Evolutionary conservation across 208 protist species (phyloP).

Genomic region (Trypanosoma caninum): DNA sequence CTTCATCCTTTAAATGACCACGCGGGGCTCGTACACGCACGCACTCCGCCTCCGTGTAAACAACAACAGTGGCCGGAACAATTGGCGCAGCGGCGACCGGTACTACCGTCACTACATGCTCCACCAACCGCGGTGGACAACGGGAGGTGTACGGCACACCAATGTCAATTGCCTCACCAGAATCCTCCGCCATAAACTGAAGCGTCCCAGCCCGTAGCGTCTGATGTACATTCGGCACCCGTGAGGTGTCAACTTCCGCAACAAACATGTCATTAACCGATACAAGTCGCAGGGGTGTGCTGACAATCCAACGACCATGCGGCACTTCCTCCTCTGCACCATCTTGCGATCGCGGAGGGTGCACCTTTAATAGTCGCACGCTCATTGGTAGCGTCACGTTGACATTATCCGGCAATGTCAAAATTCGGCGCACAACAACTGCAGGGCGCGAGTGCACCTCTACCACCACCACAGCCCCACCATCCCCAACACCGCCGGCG

Average conservation of each 20-base stretch:
- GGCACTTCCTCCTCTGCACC: conserved; percentile 14
- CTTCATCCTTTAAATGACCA: conserved; percentile 63
- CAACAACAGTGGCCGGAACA: conserved; percentile 38
- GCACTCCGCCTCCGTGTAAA: conserved; percentile 82
- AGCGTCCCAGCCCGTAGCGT: conserved; percentile 60
- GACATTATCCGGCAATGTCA: conserved; percentile 36
- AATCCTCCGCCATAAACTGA: conserved; percentile 65
- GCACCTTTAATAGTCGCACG: conserved; percentile 36
- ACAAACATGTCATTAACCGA: conserved; percentile 49
- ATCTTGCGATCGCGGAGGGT: conserved; percentile 29
- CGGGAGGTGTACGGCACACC: conserved; percentile 46
- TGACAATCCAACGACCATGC: conserved; percentile 43
- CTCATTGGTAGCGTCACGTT: conserved; percentile 73
- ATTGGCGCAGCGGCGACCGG: conserved; percentile 50
- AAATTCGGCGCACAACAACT: conserved; percentile 62
- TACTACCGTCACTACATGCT: conserved; percentile 51
- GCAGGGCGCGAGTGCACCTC: conserved; percentile 51
- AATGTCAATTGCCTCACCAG: conserved; percentile 37
- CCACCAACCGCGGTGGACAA: conserved; percentile 60
- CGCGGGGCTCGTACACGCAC: conserved; percentile 59
- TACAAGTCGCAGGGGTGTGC: conserved; percentile 37
- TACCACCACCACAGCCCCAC: conserved; percentile 17
- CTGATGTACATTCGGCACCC: conserved; percentile 64
- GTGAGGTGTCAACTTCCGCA: conserved; percentile 49
- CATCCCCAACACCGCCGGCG: neutral